These are phyloP conservation scores for Cordyceps militaris DNA, from an alignment of 2,329 filamentous ascomycete species.

Conservation along the genomic window DNA sequence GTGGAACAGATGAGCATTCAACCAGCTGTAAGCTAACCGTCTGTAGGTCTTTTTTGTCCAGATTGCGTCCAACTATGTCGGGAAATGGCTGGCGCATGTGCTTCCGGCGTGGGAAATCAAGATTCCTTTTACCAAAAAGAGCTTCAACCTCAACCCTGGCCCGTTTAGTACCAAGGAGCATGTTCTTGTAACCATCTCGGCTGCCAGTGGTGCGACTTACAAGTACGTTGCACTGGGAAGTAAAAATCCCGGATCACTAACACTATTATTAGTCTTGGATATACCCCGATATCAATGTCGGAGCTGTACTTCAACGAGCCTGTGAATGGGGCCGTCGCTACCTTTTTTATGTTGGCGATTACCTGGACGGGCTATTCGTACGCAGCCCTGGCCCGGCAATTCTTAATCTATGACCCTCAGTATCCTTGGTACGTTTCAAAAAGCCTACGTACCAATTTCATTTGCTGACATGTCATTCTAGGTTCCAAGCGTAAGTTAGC, in stretches of 20 bases:
- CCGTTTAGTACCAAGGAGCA: conserved; percentile 53
- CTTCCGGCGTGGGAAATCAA: conserved; percentile 41
- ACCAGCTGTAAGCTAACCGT: neutral
- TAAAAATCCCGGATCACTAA: no score
- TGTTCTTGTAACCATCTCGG: conserved; percentile 48
- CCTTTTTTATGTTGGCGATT: no score
- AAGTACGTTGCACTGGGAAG: conserved; percentile 24
- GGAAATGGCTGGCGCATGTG: conserved; percentile 43
- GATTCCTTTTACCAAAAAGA: conserved; percentile 39
- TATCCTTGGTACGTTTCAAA: no score
- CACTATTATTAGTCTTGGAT: no score
- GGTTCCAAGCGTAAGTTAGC: conserved; percentile 33
- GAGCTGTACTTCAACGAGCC: no score
- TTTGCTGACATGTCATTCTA: no score
- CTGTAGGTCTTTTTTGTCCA: conserved; percentile 47
- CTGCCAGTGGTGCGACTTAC: conserved; percentile 45
- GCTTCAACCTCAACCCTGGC: conserved; percentile 48
- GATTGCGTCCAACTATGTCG: conserved; percentile 49
- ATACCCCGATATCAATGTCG: no score
- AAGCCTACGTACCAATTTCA: no score
- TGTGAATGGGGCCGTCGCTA: no score
- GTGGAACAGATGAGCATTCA: neutral
- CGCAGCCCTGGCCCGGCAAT: no score
- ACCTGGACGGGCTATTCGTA: no score
- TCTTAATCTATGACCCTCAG: no score